A percentile compares a stretch with the other conserved stretches of the same genome.
phyloP scores from a whole-genome alignment of 129 eudicot species.

The Oenanthe sinensis region DNA sequence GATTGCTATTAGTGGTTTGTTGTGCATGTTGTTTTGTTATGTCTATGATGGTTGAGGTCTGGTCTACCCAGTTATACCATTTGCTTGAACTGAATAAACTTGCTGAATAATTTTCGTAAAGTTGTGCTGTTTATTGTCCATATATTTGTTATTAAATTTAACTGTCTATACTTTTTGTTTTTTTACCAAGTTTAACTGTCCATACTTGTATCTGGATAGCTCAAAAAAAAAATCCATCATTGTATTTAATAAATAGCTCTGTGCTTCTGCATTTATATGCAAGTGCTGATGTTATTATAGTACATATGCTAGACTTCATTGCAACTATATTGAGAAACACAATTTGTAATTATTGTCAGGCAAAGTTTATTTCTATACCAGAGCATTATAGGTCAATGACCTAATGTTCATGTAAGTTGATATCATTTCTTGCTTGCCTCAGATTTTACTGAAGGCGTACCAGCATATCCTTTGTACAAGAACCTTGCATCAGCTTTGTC shows the following conservation, averaged over 20 bases:
- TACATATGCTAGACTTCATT: not conserved
- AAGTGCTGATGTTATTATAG: not conserved
- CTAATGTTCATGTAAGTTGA: not conserved
- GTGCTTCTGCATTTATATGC: not conserved
- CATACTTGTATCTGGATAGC: not conserved
- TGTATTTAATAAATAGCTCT: not conserved
- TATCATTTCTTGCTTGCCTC: conserved; percentile 11
- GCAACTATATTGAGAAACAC: not conserved
- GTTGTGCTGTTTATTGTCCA: too few relatives aligned
- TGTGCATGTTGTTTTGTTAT: not conserved
- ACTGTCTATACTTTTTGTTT: too few relatives aligned
- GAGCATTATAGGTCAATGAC: not conserved
- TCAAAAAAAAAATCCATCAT: too few relatives aligned
- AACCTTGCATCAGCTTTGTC: conserved; percentile 58
- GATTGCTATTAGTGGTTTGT: too few relatives aligned
- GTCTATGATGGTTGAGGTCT: not conserved
- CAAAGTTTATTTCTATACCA: too few relatives aligned
- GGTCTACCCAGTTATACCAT: not conserved
- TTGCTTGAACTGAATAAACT: not conserved
- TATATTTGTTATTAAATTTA: too few relatives aligned
- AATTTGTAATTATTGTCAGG: not conserved
- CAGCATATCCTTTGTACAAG: conserved; percentile 74
- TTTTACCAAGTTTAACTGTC: not conserved
- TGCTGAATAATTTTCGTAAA: not conserved
- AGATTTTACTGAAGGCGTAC: conserved; percentile 62